Base-by-base conservation (phyloP, 257 asterid species). In the Gardenia jasminoides region DNA sequence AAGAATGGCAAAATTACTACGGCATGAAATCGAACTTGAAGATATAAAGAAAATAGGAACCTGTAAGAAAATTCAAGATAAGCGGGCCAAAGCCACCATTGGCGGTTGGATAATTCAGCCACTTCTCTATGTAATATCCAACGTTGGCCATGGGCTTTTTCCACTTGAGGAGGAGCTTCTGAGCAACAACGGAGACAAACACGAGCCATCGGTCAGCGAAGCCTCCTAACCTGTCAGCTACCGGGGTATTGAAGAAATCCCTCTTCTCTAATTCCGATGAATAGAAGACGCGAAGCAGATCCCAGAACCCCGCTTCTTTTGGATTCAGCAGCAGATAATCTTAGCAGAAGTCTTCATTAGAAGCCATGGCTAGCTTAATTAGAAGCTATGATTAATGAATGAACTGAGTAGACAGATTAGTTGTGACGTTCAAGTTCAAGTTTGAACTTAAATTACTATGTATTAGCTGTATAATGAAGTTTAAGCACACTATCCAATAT, bases 1-100 rank as follows among this genome's bases (percentile, higher is more conserved):
- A 15, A 19, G 17, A 52, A 16, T 52, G 58, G 5, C 58, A 15
- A 16, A 47, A 10, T 15, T 52, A 15, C 22, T 52, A 6, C 22
- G 4, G 58, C 3, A 52, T 15, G 15, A 52, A 19, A 52, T 15
- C 58, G 56, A 50, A 54, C 24, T 54, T 54, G n/a, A 54, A 54
- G 62, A 1, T 54, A 54, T 54, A 19, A 54, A 9, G 59, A 33
- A 9, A 76, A 65, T 13, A 13, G 17, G 47, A 61, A 86, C 97
- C 94, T 71, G 85, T 85, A 3, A 91, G 50, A 47, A 89, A 6
- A 79, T 88, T 89, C 74, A 80, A 36, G 78, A 89, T 24, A 71
- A 92, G 87, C 15, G 58, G 67, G 68, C 24, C 71, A 79, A 48
- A 81, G 70, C 97, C 95, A 39, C 95, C 97, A 41, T 93, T 93